Percentiles rank a stretch among this genome's conserved stretches.
These are phyloP conservation scores for Ormosia emarginata DNA, from an alignment of 306 rosid species.

Conservation along the genomic window DNA sequence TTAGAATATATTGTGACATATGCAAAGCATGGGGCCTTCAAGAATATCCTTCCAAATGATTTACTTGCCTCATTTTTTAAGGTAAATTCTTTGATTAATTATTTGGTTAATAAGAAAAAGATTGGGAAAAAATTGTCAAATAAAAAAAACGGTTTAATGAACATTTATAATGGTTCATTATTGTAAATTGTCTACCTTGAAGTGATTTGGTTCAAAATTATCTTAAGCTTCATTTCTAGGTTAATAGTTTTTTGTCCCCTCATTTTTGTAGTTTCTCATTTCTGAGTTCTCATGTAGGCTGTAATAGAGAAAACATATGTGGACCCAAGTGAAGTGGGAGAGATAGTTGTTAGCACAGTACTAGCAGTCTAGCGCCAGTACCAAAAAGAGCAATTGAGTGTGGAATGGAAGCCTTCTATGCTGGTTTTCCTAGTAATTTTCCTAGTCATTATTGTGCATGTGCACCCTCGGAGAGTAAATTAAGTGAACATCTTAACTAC, in stretches of 20 bases:
- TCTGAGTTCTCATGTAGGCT: conserved; percentile 46
- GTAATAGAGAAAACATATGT: conserved; percentile 76
- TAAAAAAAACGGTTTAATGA: not conserved
- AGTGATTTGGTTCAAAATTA: not conserved
- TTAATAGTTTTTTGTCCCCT: not conserved
- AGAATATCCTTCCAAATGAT: conserved; percentile 89
- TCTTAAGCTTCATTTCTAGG: not conserved
- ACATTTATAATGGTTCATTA: conserved; percentile 8
- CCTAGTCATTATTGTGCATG: not conserved
- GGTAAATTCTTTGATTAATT: conserved; percentile 40
- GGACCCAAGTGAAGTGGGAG: conserved; percentile 78
- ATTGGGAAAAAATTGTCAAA: not conserved
- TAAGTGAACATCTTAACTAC: not conserved
- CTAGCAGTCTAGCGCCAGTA: conserved; percentile 81
- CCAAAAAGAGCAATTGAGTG: conserved; percentile 83
- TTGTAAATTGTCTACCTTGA: not conserved
- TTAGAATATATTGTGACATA: too few relatives aligned
- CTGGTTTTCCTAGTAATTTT: conserved; percentile 83
- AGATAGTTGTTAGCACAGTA: conserved; percentile 90
- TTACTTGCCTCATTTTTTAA: conserved; percentile 77
- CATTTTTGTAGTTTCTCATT: not conserved
- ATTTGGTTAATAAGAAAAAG: not conserved
- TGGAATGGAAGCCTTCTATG: conserved; percentile 89
- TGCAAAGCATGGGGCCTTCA: conserved; percentile 82
- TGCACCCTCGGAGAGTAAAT: not conserved